Percentiles rank a stretch among this genome's conserved stretches.
Evolutionary conservation across 2,329 filamentous ascomycete species (phyloP).

Genomic region (Monosporascus sp.): DNA sequence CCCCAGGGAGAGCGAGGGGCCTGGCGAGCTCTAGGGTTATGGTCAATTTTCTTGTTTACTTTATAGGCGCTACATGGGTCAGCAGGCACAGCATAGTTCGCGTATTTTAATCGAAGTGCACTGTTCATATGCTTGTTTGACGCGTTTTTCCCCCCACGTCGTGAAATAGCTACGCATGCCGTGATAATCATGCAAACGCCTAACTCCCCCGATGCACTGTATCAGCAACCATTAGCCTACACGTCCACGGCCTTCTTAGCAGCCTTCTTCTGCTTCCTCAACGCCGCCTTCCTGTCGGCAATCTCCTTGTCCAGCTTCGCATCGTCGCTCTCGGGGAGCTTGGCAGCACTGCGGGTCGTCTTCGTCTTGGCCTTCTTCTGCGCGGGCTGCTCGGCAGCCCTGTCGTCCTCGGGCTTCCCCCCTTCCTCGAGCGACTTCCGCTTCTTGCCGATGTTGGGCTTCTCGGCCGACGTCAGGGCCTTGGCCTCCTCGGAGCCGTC

Average conservation of each 20-base stretch:
- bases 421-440: slow-evolving; percentile 44
- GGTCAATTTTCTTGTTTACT: neutral
- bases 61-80: neutral
- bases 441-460: slow-evolving; percentile 62
- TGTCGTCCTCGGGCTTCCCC: slow-evolving; percentile 35
- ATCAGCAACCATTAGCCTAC: slow-evolving; percentile 21
- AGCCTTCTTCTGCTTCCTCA: slow-evolving; percentile 56
- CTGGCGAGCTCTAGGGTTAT: slow-evolving; percentile 33
- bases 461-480: slow-evolving; percentile 37
- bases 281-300: slow-evolving; percentile 51
- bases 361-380: slow-evolving; percentile 33
- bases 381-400: slow-evolving; percentile 16
- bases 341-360: slow-evolving; percentile 10
- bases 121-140: neutral
- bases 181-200: slow-evolving; percentile 9
- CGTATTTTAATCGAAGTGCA: slow-evolving; percentile 5
- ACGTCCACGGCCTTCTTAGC: slow-evolving; percentile 48
- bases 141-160: slow-evolving; percentile 11
- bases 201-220: slow-evolving; percentile 11
- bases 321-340: slow-evolving; percentile 42
- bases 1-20: slow-evolving; percentile 17
- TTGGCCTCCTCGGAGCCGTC: slow-evolving; percentile 44
- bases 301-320: slow-evolving; percentile 54
- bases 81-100: slow-evolving; percentile 2
- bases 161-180: slow-evolving; percentile 9